Base-by-base conservation (phyloP, 331 rosid genomes). In the Acacia pycnantha region DNA sequence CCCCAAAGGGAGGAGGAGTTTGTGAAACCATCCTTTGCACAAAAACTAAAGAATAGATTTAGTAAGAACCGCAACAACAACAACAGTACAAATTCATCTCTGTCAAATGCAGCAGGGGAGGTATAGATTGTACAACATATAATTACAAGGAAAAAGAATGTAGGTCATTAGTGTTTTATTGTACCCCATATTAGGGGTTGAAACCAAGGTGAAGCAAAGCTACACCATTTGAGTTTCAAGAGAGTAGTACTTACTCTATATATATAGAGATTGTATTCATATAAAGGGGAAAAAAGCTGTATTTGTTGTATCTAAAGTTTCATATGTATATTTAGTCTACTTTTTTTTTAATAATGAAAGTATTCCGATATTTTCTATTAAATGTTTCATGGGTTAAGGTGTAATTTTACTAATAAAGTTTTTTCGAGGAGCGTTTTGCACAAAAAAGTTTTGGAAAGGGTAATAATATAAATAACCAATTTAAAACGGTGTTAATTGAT, bases 1-100 rank as follows among this genome's bases (percentile, higher is more conserved):
- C 96, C 90, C 97, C 88, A 77, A 89, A 88, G 91, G 92, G 96
- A 84, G 94, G 94, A 86, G 70, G 98, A 31, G 96, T 87, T 88
- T 88, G 98, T 26, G 50, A 88, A 89, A 73, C 86, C 72, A 78
- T 83, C 84, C 76, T 77, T 87, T 0, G 83, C 83, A 35, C 53
- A 79, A 61, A 87, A 66, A 74, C 78, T 88, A 53, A 84, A 82
- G 81, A 81, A 86, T 56, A 73, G 77, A 66, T 64, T 79, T 47
- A 78, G 43, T 61, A 71, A 31, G 72, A 86, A 83, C 37, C 21
- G 64, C 77, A 74, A 66, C 80, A 84, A 51, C 76, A 73, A 65
- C 79, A 84, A 66, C 80, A 84, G 73, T 18, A 86, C 19, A 56
- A 82, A 44, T 76, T 58, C 84, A 1, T 37, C 87, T 8, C 13